Percentiles rank a stretch among this genome's conserved stretches.
These are phyloP conservation scores for Phytophthora tentaculata DNA, from an alignment of 352 stramenopile genomes.

Conservation along the genomic window DNA sequence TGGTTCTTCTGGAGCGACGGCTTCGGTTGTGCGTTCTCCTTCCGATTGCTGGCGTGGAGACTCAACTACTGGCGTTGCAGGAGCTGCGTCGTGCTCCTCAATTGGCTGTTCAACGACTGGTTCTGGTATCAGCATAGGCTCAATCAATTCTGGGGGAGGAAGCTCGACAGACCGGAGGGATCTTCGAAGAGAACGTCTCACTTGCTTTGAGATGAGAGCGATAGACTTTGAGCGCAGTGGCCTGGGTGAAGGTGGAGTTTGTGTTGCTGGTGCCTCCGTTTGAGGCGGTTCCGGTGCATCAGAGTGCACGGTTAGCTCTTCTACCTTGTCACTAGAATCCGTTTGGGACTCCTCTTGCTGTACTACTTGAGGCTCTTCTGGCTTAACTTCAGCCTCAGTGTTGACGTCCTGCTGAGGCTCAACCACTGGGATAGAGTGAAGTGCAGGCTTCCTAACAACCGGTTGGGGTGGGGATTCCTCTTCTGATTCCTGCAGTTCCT, in stretches of 20 bases:
- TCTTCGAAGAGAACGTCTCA: constrained; percentile 22
- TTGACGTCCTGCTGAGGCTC: constrained; percentile 2
- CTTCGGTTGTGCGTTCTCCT: constrained; percentile 33
- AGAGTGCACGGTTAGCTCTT: background rate
- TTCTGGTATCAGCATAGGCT: constrained; percentile 16
- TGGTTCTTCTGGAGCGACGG: background rate
- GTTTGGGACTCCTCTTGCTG: background rate
- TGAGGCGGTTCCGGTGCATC: background rate
- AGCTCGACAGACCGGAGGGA: constrained; percentile 1
- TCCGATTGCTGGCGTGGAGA: constrained; percentile 24
- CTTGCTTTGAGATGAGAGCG: constrained; percentile 15
- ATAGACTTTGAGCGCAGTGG: constrained; percentile 6
- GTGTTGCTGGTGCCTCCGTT: background rate
- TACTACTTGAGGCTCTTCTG: background rate
- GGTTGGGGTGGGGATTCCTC: constrained; percentile 6
- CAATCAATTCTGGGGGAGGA: background rate
- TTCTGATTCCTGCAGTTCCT: background rate
- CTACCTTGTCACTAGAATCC: background rate
- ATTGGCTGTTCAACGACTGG: constrained; percentile 4
- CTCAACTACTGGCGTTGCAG: background rate
- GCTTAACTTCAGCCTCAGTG: background rate
- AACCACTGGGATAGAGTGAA: constrained; percentile 19
- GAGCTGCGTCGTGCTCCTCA: constrained; percentile 2
- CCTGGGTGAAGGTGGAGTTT: too few species aligned
- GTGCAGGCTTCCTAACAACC: constrained; percentile 13